phyloP scores from a whole-genome alignment of 345 rosid species.

The Kernera saxatilis region DNA sequence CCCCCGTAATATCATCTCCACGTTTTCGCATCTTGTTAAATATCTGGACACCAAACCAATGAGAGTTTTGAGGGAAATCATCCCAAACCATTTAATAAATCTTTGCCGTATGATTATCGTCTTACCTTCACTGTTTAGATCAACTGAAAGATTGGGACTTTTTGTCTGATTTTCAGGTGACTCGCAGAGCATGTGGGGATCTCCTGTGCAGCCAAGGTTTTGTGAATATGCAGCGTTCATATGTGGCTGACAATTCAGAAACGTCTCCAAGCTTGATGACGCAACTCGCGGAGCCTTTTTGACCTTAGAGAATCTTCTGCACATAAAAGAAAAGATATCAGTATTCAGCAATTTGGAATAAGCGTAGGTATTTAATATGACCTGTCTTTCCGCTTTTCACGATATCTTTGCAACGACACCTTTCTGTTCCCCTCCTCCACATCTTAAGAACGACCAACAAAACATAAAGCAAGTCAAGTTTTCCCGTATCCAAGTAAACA shows the following conservation, averaged over 20 bases:
- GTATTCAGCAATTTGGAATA: background rate
- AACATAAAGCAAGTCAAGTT: conserved; percentile 12
- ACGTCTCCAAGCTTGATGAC: conserved; percentile 44
- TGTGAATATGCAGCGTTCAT: conserved; percentile 42
- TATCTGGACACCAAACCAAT: background rate
- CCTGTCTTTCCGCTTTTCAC: conserved; percentile 73
- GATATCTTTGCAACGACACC: conserved; percentile 57
- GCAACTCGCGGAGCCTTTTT: conserved; percentile 40
- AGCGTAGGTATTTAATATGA: background rate
- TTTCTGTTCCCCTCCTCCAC: conserved; percentile 56
- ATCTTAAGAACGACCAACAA: conserved; percentile 33
- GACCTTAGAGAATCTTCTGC: conserved; percentile 47
- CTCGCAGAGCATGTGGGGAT: conserved; percentile 18
- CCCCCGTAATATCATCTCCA: background rate
- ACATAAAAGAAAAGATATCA: background rate
- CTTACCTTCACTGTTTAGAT: conserved; percentile 48
- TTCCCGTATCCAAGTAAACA: background rate
- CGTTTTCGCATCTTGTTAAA: background rate
- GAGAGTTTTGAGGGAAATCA: background rate
- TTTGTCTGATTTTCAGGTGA: conserved; percentile 36
- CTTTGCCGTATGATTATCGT: background rate
- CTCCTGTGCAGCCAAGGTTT: background rate
- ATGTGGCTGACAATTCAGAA: conserved; percentile 38
- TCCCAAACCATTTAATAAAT: background rate
- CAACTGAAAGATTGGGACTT: conserved; percentile 34